Evolutionary conservation across 192 early-diverging fungal species (phyloP).

Genomic region (Kappamyces sp.): DNA sequence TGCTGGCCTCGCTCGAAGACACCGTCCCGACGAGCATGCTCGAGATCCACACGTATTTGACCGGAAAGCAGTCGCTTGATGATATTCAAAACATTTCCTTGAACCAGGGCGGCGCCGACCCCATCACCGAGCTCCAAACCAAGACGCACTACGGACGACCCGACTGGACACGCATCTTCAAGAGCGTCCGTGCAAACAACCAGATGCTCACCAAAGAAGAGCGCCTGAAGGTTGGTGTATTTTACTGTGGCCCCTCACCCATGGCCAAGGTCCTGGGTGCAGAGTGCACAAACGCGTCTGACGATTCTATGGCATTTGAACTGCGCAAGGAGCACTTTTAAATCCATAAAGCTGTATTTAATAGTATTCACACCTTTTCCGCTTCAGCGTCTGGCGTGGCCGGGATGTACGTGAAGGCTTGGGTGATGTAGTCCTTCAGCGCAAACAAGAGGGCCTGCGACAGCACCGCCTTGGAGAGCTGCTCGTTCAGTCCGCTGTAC

Average conservation of each 20-base stretch:
- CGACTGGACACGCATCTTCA: constrained; percentile 64
- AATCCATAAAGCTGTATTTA: constrained; percentile 14
- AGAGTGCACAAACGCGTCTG: constrained; percentile 23
- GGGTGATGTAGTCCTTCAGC: constrained; percentile 69
- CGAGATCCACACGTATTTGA: constrained; percentile 63
- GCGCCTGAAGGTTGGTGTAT: constrained; percentile 61
- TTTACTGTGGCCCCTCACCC: constrained; percentile 73
- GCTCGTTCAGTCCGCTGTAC: constrained; percentile 71
- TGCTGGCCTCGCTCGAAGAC: constrained; percentile 61
- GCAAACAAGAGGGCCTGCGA: constrained; percentile 82
- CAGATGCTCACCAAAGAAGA: constrained; percentile 37
- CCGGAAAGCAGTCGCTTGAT: constrained; percentile 56
- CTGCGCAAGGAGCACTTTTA: constrained; percentile 20
- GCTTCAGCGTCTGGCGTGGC: no score
- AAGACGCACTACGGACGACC: constrained; percentile 75
- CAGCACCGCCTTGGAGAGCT: constrained; percentile 85
- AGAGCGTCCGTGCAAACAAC: constrained; percentile 12
- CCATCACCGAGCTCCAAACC: constrained; percentile 61
- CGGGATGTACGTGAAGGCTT: background rate
- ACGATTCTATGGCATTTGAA: constrained; percentile 8
- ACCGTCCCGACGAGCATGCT: constrained; percentile 55
- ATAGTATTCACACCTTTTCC: background rate
- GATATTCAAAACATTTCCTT: constrained; percentile 59
- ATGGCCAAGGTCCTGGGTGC: constrained; percentile 53
- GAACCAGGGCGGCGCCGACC: constrained; percentile 48